Evolutionary conservation across 768 basidiomycete genomes (phyloP).

Genomic region (Tremella yokohamensis): DNA sequence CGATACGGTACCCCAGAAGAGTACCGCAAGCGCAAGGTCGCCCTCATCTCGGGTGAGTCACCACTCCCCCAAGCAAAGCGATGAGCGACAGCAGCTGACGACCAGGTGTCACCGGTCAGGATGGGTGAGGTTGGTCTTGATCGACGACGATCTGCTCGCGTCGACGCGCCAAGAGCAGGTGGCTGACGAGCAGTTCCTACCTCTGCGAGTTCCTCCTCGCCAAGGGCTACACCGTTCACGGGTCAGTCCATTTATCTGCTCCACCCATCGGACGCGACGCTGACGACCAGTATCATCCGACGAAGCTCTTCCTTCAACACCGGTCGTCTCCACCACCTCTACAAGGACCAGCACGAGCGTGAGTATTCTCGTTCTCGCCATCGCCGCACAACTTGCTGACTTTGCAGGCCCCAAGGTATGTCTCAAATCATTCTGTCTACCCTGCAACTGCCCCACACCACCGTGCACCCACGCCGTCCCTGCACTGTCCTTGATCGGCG

Average conservation of each 20-base stretch:
- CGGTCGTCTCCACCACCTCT: conserved; percentile 86
- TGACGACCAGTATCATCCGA: conserved; percentile 64
- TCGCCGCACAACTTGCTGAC: conserved; percentile 4
- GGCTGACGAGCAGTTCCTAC: conserved; percentile 58
- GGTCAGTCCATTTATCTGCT: conserved; percentile 8
- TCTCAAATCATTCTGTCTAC: background rate
- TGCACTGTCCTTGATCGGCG: background rate
- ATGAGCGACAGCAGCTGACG: too few relatives aligned
- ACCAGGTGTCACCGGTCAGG: conserved; percentile 89
- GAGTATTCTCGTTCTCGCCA: conserved; percentile 43
- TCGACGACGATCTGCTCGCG: too few relatives aligned
- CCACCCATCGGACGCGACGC: too few relatives aligned
- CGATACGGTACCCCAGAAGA: conserved; percentile 61
- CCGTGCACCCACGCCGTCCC: too few relatives aligned
- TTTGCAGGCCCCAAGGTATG: conserved; percentile 12
- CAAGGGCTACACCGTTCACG: conserved; percentile 90
- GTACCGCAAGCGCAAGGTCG: conserved; percentile 86
- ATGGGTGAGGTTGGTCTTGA: conserved; percentile 56
- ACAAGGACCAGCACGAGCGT: conserved; percentile 90
- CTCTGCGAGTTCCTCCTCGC: conserved; percentile 77
- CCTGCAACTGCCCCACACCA: too few relatives aligned
- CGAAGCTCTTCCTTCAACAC: conserved; percentile 98
- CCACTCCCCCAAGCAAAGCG: background rate
- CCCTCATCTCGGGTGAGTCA: conserved; percentile 76
- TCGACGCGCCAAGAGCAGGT: too few relatives aligned